These are phyloP conservation scores for Penicillium soppii DNA, from an alignment of 495 filamentous ascomycete species.

Conservation along the genomic window DNA sequence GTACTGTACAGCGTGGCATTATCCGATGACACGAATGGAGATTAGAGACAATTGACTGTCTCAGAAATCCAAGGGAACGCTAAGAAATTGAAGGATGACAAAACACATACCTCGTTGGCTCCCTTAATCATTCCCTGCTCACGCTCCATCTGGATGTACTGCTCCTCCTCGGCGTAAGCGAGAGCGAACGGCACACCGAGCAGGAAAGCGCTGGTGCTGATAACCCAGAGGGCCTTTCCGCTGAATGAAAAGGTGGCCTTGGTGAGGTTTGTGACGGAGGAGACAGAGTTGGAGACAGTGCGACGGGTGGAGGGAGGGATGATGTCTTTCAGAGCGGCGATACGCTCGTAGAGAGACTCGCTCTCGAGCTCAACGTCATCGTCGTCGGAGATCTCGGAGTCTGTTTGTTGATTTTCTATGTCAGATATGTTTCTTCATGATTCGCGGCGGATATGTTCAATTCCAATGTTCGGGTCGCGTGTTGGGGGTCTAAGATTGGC, in stretches of 20 bases:
- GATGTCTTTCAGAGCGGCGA: constrained; percentile 87
- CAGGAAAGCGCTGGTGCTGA: constrained; percentile 83
- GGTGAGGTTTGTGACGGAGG: constrained; percentile 55
- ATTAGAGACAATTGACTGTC: background rate
- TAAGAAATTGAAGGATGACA: background rate
- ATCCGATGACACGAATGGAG: background rate
- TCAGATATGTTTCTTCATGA: constrained; percentile 23
- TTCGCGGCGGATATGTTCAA: constrained; percentile 6
- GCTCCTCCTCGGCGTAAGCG: constrained; percentile 91
- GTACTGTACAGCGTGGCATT: constrained; percentile 2
- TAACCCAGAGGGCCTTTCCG: constrained; percentile 83
- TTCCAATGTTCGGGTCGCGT: constrained; percentile 1
- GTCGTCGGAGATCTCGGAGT: constrained; percentile 57
- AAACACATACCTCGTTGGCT: constrained; percentile 61
- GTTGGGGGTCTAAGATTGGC: background rate
- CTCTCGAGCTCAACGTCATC: constrained; percentile 44
- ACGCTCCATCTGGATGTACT: constrained; percentile 92
- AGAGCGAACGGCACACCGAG: constrained; percentile 91
- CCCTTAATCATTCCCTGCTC: constrained; percentile 94
- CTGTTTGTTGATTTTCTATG: constrained; percentile 21
- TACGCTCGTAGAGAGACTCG: constrained; percentile 73
- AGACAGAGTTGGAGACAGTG: constrained; percentile 58
- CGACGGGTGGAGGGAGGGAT: constrained; percentile 81
- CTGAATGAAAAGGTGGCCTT: constrained; percentile 62
- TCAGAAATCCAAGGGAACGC: background rate